Base-by-base conservation (phyloP, 495 filamentous ascomycete species). In the Rhypophila decipiens region DNA sequence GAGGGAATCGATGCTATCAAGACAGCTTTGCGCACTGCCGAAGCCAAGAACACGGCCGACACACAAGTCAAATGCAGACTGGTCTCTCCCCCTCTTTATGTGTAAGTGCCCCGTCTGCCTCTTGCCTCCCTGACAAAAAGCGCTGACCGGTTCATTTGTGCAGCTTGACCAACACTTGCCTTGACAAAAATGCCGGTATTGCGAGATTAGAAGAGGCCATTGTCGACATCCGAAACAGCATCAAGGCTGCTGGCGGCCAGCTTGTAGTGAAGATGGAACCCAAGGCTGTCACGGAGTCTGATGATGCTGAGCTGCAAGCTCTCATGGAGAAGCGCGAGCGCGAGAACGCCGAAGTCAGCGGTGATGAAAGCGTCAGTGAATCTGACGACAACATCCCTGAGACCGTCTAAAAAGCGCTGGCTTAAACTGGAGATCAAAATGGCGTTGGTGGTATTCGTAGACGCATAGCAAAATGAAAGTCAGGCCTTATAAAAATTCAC, bases 1-100 rank as follows among this genome's bases (percentile, higher is more conserved):
- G 93, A 97, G 48, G 93, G 93, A 58, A 97, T 98, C 75, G 93
- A 97, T 58, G 93, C 93, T 23, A 90, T 98, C 60, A 98, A 98
- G 78, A 71, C 77, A 7, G 88, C 90, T 34, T 75, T 96, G 41
- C 82, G 88, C 58, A 84, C 81, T 41, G 90, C 90, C 44, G 90
- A 96, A 69, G 87, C 84, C 42, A 80, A 83, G 57, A 95, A 93
- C 74, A 95, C 88, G 23, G 70, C 76, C 38, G 90, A 95, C 33
- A 90, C 79, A 53, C 88, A 93, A 69, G 90, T 98, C 66, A 98
- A 96, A 72, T 93, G 96, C 63, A 87, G 91, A 66, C 83, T 98
- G 21, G 94, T 98, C 8, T 90, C 87, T 5, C 93, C 93, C 24
- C 93, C 93, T 18, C 81, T 97, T 24, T 98, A 96, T 63, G 93